phyloP scores from a whole-genome alignment of 2,329 filamentous ascomycete genomes.

The Xylariales sp. region DNA sequence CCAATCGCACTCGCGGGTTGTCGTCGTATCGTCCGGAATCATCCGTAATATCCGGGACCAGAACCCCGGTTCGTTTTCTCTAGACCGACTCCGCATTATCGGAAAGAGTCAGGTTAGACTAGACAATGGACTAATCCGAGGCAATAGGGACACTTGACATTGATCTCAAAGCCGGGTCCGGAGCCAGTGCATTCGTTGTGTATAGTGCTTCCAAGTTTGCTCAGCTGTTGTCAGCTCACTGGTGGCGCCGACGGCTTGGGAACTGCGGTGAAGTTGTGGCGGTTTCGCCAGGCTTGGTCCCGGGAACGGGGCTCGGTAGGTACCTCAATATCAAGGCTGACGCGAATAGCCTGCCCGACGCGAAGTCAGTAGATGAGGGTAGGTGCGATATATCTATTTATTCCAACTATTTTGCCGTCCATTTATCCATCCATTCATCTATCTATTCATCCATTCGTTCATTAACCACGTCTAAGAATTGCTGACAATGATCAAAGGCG shows the following conservation, averaged over 20 bases:
- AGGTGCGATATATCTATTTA: background rate
- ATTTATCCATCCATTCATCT: too few relatives aligned
- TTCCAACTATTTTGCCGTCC: too few relatives aligned
- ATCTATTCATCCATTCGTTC: too few relatives aligned
- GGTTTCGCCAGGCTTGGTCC: slow-evolving; percentile 64
- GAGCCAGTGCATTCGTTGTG: slow-evolving; percentile 28
- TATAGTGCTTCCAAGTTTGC: slow-evolving; percentile 62
- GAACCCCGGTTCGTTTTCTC: slow-evolving; percentile 49
- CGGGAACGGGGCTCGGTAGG: slow-evolving; percentile 57
- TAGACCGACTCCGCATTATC: background rate
- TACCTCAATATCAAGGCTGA: slow-evolving; percentile 43
- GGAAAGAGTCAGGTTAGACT: too few relatives aligned
- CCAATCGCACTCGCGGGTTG: slow-evolving; percentile 58
- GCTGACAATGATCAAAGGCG: background rate
- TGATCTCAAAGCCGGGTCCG: slow-evolving; percentile 12
- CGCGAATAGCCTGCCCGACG: background rate
- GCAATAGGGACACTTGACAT: slow-evolving; percentile 1
- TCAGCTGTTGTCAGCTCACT: slow-evolving; percentile 63
- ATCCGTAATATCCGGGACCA: slow-evolving; percentile 52
- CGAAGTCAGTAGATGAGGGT: background rate
- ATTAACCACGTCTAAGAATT: background rate
- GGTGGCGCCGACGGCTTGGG: slow-evolving; percentile 63
- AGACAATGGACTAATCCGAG: slow-evolving; percentile 12
- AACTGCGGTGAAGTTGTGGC: slow-evolving; percentile 59
- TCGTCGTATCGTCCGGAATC: slow-evolving; percentile 63